A percentile compares a stretch with the other conserved stretches of the same genome.
Conservation (phyloP, 2,329 filamentous ascomycete genomes). For the Ilyonectria sp. region DNA sequence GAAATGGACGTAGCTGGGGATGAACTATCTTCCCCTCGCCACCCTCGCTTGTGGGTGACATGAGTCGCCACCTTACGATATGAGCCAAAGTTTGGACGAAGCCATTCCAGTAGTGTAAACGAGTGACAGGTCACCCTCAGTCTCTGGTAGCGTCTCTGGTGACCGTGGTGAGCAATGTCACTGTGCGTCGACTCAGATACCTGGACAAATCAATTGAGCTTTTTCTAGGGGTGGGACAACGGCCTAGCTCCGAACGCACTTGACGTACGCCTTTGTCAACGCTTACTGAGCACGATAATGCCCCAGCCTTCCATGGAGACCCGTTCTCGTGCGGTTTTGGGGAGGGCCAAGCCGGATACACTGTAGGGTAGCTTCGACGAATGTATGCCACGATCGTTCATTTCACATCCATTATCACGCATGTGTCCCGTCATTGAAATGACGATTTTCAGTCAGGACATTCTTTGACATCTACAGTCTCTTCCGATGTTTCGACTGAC, state of each 20-base stretch:
- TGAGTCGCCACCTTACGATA: neutral
- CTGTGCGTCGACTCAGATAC: neutral
- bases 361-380: too few relatives aligned
- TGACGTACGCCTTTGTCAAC: neutral
- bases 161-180: neutral
- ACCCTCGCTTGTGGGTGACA: neutral
- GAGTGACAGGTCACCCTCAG: neutral
- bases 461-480: neutral
- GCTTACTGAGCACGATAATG: neutral
- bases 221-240: neutral
- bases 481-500: neutral
- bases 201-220: neutral
- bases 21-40: constrained; percentile 13
- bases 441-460: neutral
- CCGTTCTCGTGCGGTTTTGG: neutral
- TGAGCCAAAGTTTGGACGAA: constrained; percentile 5
- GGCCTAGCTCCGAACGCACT: neutral
- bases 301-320: neutral
- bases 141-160: neutral
- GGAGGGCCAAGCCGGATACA: too few relatives aligned
- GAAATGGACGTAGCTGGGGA: constrained; percentile 12
- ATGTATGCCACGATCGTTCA: too few relatives aligned
- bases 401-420: too few relatives aligned
- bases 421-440: too few relatives aligned
- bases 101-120: constrained; percentile 11